Conservation (phyloP, 75 land plant species). For the Ceratopteris richardii region DNA sequence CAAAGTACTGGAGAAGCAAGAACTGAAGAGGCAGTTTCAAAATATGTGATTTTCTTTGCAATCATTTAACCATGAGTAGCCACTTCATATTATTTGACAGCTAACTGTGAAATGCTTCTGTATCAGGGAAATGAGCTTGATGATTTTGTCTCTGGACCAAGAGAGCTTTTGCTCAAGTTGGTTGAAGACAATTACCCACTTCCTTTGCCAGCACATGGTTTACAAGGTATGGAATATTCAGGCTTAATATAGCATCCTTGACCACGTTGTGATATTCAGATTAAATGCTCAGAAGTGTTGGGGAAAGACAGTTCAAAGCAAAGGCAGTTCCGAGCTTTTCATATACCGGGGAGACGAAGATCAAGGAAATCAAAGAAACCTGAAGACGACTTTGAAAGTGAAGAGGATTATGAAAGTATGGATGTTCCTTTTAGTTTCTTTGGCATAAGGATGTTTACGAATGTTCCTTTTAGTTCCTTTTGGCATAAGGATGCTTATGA, state of each 20-base stretch:
- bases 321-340: not conserved
- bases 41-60: slow-evolving; percentile 57
- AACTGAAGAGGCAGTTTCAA: slow-evolving; percentile 91
- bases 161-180: slow-evolving; percentile 84
- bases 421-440: too few species aligned
- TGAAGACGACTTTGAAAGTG: slow-evolving; percentile 39
- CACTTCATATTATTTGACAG: too few species aligned
- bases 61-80: too few species aligned
- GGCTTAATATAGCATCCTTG: too few species aligned
- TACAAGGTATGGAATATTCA: not conserved
- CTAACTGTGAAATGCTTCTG: too few species aligned
- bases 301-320: not conserved
- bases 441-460: too few species aligned
- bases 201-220: slow-evolving; percentile 26
- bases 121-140: slow-evolving; percentile 83
- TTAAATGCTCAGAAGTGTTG: not conserved
- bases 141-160: slow-evolving; percentile 96
- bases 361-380: slow-evolving; percentile 3
- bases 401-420: slow-evolving; percentile 42
- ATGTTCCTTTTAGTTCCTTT: not conserved
- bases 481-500: not conserved
- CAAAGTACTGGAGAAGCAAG: slow-evolving; percentile 99
- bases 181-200: slow-evolving; percentile 94
- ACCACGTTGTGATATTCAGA: too few species aligned
- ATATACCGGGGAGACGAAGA: not conserved